Base-by-base conservation (phyloP, 2,329 filamentous ascomycete species). In the Botryotinia globosa region DNA sequence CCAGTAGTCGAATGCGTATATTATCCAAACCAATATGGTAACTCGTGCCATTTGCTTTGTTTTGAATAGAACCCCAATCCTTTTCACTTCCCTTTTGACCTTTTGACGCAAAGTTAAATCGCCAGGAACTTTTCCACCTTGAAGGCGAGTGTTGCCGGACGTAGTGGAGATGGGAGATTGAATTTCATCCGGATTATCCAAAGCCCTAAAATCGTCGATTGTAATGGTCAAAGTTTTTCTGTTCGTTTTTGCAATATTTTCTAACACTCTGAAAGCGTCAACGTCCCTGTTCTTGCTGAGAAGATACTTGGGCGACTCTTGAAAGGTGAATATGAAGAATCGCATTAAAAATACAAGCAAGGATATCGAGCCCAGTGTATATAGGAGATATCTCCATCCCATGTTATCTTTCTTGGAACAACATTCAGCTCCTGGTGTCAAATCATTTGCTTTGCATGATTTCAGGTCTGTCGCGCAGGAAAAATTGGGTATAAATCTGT, bases 321-420 rank as follows among this genome's bases (percentile, higher is more conserved):
- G 87, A 63, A 89, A 85, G 16, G 82, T 86, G 78, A 90, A 89
- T 74, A 85, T 82, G 12, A 85, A 78, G 74, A 87, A 88, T n/a
- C 88, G 87, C 22, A 85, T 75, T 45, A 86, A 74, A 73, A 88
- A 89, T 81, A 89, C 86, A 61, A 85, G 74, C 72, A 89, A 81
- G 0, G 87, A 84, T 18, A 89, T 81, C 0, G 83, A 85, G 10
- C 87, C 88, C 80, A 89, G 85, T 10, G 83, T 81, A 71, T 88
- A 83, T 75, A 88, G 80, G 59, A 87, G 86, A 77, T 89, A 89
- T 56, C 88, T 80, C 88, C 88, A 90, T 3, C 88, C 88, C 83
- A 87, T 86, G 74, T 90, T 89, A 68, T 84, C 79, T 39, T 76
- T 51, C 62, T 77, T 79, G 4, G 79, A 76, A 32, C 70, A 72